phyloP scores from a whole-genome alignment of 2,329 filamentous ascomycete species.

The Huntiella bhutanensis region DNA sequence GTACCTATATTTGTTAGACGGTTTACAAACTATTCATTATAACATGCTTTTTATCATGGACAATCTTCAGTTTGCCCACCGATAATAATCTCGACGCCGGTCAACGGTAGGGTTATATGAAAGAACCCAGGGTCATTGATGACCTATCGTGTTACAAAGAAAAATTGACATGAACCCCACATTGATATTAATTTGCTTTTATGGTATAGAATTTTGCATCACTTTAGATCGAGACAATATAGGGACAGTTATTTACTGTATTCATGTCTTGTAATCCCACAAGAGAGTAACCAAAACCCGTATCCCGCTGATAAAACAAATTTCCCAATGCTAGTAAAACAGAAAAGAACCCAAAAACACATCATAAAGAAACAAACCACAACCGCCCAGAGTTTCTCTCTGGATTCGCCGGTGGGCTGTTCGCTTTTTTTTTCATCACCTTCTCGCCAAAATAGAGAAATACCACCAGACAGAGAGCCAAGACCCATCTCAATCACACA shows the following conservation, averaged over 20 bases:
- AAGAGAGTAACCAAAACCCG: conserved; percentile 4
- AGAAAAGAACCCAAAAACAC: background rate
- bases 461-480: background rate
- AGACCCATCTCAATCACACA: background rate
- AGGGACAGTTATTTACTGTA: conserved; percentile 2
- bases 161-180: too few species aligned
- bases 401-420: background rate
- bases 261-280: conserved; percentile 2
- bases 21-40: too few species aligned
- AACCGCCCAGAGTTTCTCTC: background rate
- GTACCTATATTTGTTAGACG: too few species aligned
- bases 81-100: too few species aligned
- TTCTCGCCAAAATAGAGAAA: background rate
- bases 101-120: too few species aligned
- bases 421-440: background rate
- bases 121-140: too few species aligned
- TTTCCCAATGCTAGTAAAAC: background rate
- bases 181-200: too few species aligned
- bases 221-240: background rate
- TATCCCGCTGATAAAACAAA: background rate
- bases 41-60: too few species aligned
- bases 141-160: too few species aligned
- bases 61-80: too few species aligned
- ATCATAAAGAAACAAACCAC: conserved; percentile 1
- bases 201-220: too few species aligned